Conservation (phyloP, 306 rosid genomes). For the Acmispon strigosus region DNA sequence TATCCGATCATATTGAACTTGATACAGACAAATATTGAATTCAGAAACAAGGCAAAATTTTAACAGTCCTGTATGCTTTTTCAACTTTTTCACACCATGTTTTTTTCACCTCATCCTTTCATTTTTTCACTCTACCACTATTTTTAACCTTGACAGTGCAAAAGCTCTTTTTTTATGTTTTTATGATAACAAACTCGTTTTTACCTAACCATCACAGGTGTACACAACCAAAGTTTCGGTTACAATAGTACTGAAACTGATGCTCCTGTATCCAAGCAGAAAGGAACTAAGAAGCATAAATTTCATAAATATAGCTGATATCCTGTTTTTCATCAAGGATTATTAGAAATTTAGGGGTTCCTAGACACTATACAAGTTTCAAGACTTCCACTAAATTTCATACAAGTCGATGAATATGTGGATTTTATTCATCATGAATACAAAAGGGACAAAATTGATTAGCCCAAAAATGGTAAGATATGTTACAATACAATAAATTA, state of each 20-base stretch:
- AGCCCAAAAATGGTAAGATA: conserved; percentile 20
- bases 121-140: too few relatives aligned
- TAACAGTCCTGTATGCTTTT: too few relatives aligned
- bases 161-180: too few relatives aligned
- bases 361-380: background rate
- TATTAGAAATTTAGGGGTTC: background rate
- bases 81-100: too few relatives aligned
- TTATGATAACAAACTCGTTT: background rate
- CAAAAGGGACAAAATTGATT: conserved; percentile 9
- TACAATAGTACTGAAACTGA: background rate
- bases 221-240: background rate
- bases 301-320: background rate
- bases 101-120: too few relatives aligned
- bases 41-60: background rate
- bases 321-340: background rate
- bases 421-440: conserved; percentile 12
- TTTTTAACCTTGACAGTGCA: too few relatives aligned
- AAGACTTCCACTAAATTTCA: conserved; percentile 12
- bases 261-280: background rate
- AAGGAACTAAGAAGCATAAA: background rate
- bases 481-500: conserved; percentile 11
- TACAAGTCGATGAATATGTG: conserved; percentile 10
- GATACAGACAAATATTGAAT: background rate
- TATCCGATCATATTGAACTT: background rate
- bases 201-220: background rate